Conservation (phyloP, 1,284 basidiomycete genomes). For the Leccinum solheimii region DNA sequence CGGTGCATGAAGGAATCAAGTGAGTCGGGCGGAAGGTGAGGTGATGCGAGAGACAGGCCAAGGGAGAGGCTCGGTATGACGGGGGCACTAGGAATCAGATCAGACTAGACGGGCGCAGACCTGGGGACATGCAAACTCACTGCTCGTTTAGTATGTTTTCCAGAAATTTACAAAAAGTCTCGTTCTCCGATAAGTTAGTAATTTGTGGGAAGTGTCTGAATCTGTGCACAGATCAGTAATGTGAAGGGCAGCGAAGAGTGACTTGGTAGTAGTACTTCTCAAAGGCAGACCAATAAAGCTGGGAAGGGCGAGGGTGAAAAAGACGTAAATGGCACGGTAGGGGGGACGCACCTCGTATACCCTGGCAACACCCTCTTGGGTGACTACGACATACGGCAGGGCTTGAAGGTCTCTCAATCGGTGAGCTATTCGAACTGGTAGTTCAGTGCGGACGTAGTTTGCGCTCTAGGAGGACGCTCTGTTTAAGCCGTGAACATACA, state of each 20-base stretch:
- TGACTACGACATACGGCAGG: conserved; percentile 86
- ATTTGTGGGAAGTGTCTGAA: conserved; percentile 79
- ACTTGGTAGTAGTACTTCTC: conserved; percentile 57
- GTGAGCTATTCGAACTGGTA: conserved; percentile 87
- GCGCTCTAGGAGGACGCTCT: conserved; percentile 58
- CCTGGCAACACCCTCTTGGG: conserved; percentile 79
- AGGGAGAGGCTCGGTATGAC: conserved; percentile 79
- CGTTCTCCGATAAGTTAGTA: conserved; percentile 74
- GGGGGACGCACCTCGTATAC: conserved; percentile 76
- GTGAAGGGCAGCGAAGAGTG: conserved; percentile 2
- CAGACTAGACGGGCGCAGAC: conserved; percentile 1
- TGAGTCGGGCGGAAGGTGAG: conserved; percentile 72
- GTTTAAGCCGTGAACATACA: not conserved
- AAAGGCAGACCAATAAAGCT: conserved; percentile 83
- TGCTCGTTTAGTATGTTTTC: conserved; percentile 71
- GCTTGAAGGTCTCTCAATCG: conserved; percentile 84
- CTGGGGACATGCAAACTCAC: conserved; percentile 38
- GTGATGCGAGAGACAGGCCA: conserved; percentile 76
- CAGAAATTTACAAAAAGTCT: conserved; percentile 75
- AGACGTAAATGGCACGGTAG: not conserved
- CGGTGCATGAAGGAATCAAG: conserved; percentile 88
- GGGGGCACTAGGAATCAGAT: conserved; percentile 51
- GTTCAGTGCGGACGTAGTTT: conserved; percentile 87
- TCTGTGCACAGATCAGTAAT: conserved; percentile 41
- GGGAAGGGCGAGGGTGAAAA: not conserved